Conservation (phyloP, 345 rosid genomes). For the Moricandia arvensis region DNA sequence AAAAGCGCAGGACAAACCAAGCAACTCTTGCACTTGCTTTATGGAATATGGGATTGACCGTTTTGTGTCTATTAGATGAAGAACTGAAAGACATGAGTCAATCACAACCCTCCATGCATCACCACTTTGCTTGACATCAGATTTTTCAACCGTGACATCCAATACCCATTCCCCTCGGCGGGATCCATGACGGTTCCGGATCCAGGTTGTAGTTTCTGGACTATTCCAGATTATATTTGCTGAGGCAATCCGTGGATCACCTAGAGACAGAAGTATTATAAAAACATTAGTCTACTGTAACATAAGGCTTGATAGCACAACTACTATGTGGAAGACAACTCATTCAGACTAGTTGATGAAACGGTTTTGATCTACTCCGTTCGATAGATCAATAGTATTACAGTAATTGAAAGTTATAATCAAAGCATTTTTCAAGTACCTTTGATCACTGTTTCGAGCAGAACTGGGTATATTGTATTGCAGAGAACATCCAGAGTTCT, state of each 20-base stretch:
- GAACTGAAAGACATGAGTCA: constrained; percentile 85
- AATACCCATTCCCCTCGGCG: constrained; percentile 73
- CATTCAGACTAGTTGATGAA: constrained; percentile 5
- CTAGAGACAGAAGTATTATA: constrained; percentile 39
- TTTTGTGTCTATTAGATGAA: constrained; percentile 69
- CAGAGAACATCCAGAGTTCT: constrained; percentile 50
- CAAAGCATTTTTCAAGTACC: constrained; percentile 47
- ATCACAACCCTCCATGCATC: constrained; percentile 95
- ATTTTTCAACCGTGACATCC: constrained; percentile 70
- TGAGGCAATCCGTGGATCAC: constrained; percentile 74
- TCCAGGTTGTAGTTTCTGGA: constrained; percentile 71
- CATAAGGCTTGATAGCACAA: constrained; percentile 2
- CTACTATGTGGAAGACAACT: constrained; percentile 7
- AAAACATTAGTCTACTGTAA: constrained; percentile 3
- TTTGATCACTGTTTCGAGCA: constrained; percentile 77
- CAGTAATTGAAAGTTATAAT: not conserved
- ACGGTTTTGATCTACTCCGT: not conserved
- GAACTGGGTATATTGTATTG: constrained; percentile 66
- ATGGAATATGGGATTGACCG: constrained; percentile 85
- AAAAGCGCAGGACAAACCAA: constrained; percentile 87
- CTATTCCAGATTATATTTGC: constrained; percentile 75
- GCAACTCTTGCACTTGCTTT: constrained; percentile 86
- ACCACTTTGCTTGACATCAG: constrained; percentile 72
- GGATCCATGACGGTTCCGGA: constrained; percentile 50
- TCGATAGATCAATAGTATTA: not conserved